Conservation (phyloP, 345 rosid genomes). For the Bruguiera parviflora region DNA sequence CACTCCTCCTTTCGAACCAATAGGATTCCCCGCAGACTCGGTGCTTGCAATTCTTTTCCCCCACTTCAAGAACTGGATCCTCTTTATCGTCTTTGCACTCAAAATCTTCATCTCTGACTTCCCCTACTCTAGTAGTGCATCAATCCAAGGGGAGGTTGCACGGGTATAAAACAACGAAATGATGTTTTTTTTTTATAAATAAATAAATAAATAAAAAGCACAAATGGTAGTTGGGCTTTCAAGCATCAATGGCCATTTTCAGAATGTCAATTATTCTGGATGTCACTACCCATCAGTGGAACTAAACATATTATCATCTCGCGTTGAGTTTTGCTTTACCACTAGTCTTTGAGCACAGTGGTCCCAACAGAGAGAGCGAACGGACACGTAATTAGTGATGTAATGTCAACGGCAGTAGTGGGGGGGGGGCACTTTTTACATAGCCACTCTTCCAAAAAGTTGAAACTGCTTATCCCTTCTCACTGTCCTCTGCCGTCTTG, state of each 20-base stretch:
- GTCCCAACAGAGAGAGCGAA: background rate
- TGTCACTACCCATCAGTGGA: constrained; percentile 11
- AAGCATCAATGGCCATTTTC: constrained; percentile 10
- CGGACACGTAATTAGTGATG: constrained; percentile 10
- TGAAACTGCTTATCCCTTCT: background rate
- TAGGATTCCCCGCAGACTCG: constrained; percentile 13
- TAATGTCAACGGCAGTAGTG: background rate
- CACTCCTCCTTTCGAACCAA: constrained; percentile 9
- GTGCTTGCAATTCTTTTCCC: constrained; percentile 22
- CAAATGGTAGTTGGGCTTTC: constrained; percentile 8
- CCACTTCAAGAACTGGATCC: constrained; percentile 21
- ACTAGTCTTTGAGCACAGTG: background rate
- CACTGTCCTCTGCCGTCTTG: background rate
- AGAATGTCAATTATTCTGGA: background rate
- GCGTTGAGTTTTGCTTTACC: background rate
- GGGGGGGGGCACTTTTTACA: constrained; percentile 8
- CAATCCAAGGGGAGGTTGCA: background rate
- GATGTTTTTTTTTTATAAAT: background rate
- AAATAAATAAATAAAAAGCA: background rate
- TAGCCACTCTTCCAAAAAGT: constrained; percentile 8
- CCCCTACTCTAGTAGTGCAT: background rate
- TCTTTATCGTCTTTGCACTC: constrained; percentile 11
- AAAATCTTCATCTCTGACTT: constrained; percentile 20
- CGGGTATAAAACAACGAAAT: background rate
- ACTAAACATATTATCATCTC: constrained; percentile 5